Conservation (phyloP, 305 asterid genomes). For the Fraxinus albicans region DNA sequence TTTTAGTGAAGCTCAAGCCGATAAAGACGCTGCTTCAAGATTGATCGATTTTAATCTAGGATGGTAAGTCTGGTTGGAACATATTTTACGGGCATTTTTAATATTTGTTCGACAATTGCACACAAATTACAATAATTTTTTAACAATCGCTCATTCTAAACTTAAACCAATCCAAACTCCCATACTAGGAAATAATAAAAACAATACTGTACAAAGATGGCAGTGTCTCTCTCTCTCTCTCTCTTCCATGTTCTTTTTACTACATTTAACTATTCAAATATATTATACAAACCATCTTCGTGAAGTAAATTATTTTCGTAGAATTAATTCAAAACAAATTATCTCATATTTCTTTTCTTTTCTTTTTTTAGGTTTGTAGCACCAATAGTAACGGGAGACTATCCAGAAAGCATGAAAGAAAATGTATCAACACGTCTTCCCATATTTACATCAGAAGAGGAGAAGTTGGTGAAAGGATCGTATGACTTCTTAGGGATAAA, state of each 20-base stretch:
- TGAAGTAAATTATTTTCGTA: too few species aligned
- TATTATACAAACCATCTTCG: background rate
- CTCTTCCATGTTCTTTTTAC: too few species aligned
- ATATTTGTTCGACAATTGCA: too few species aligned
- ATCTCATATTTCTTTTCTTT: too few species aligned
- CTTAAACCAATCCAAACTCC: too few species aligned
- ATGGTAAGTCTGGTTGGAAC: constrained; percentile 26
- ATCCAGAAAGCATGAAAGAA: background rate
- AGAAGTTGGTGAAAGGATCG: background rate
- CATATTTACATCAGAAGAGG: background rate
- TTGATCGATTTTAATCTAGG: constrained; percentile 39
- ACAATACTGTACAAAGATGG: too few species aligned
- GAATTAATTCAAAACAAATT: too few species aligned
- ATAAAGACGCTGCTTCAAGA: constrained; percentile 29
- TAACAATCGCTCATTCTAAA: too few species aligned
- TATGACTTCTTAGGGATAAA: constrained; percentile 36
- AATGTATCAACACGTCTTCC: background rate
- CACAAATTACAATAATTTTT: too few species aligned
- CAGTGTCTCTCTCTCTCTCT: too few species aligned
- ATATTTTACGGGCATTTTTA: background rate
- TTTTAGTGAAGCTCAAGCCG: constrained; percentile 11
- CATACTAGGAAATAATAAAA: too few species aligned
- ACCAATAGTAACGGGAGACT: background rate
- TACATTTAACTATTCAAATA: too few species aligned
- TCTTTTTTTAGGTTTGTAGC: background rate